Evolutionary conservation across 768 basidiomycete species (phyloP).

Genomic region (Mycena leptocephala): DNA sequence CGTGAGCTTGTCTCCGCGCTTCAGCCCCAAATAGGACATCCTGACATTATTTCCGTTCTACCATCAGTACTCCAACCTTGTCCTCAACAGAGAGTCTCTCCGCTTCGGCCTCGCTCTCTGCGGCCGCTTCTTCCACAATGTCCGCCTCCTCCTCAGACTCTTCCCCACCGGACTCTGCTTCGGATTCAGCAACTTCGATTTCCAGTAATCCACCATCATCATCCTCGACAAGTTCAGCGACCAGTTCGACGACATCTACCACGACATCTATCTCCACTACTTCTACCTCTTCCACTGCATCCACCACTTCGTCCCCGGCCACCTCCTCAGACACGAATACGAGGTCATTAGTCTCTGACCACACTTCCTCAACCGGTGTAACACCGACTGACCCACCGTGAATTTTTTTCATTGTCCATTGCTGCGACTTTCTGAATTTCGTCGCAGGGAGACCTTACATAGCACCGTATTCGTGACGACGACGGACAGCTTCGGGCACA

Average conservation of each 20-base stretch:
- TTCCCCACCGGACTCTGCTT: not conserved
- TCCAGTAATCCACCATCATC: not conserved
- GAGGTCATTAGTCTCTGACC: not conserved
- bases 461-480: constrained; percentile 72
- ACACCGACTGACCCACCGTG: constrained; percentile 29
- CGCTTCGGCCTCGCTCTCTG: constrained; percentile 34
- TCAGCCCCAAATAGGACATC: not conserved
- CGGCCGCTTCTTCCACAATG: constrained; percentile 35
- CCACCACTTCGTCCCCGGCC: not conserved
- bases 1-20: constrained; percentile 21
- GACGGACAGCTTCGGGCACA: constrained; percentile 70
- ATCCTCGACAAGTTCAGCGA: constrained; percentile 33
- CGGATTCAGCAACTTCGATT: not conserved
- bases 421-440: constrained; percentile 26
- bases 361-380: not conserved
- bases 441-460: constrained; percentile 66
- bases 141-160: constrained; percentile 13
- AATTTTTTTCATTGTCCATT: constrained; percentile 17
- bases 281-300: constrained; percentile 16
- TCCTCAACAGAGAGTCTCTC: constrained; percentile 34
- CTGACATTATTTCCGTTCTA: constrained; percentile 17
- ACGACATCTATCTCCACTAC: constrained; percentile 23
- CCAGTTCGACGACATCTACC: not conserved
- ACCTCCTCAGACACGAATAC: not conserved
- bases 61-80: constrained; percentile 23